Base-by-base conservation (phyloP, 2,329 filamentous ascomycete species). In the Pseudogymnoascus sp. region DNA sequence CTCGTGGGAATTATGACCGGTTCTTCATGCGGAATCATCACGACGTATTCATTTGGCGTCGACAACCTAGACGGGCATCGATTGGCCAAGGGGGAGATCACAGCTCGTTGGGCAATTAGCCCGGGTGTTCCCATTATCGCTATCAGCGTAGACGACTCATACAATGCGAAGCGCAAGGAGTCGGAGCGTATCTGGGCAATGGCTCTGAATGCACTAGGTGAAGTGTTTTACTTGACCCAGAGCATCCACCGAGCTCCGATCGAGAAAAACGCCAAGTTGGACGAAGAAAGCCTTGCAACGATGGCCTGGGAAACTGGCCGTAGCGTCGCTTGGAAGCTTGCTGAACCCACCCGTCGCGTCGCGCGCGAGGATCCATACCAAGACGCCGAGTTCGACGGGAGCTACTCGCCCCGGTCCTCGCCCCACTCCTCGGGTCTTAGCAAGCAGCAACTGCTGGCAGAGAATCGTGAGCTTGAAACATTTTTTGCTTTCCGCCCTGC, bases 121-220 rank as follows among this genome's bases (percentile, higher is more conserved):
- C 94, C 94, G 2, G 94, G 94, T 42, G 92, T 97, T 2, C 94
- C 94, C 0, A 94, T 99, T 65, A 83, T 97, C 62, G 84, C 86
- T 1, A 85, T 99, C 65, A 84, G 84, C 50, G 84, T 96, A 5
- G 94, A 99, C 70, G 92, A 96, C 28, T 85, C 85, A 61, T 94
- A 92, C 74, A 92, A 82, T 59, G 74, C 81, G 25, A 87, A 86
- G 68, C 86, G 92, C 31, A 87, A 87, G 71, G 78, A 82, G 3
- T 79, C 86, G 60, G 83, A 84, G 11, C 86, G 92, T 28, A 83
- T 94, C 11, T 97, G 92, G 91, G 91, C 90, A n/a, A 88, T 93
- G 44, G 90, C 86, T n/a, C 76, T 99, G 61, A 99, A 99, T 73
- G 93, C 94, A 0, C 79, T 99, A 7, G 94, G 94, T 1, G 94